Percentiles rank a stretch among this genome's conserved stretches.
phyloP scores from a whole-genome alignment of 1,284 basidiomycete genomes.

The Entoloma clypeatum region DNA sequence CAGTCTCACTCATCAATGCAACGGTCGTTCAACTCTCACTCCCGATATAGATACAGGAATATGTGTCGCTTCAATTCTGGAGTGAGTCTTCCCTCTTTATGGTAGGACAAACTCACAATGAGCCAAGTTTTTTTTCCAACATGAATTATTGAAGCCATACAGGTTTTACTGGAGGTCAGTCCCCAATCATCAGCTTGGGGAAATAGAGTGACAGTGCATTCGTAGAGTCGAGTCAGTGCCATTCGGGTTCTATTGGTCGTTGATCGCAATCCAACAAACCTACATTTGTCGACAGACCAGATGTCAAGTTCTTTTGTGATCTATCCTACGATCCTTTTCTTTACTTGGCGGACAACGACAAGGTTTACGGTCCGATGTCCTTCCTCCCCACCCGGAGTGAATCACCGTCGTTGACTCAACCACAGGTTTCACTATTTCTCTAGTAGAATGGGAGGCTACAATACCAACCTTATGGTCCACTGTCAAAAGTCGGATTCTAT shows the following conservation, averaged over 20 bases:
- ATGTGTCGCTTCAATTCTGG: conserved; percentile 88
- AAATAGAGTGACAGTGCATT: conserved; percentile 5
- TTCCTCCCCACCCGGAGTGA: not conserved
- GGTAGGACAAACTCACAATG: conserved; percentile 9
- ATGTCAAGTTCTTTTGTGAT: conserved; percentile 76
- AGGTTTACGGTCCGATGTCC: conserved; percentile 57
- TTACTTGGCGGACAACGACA: conserved; percentile 73
- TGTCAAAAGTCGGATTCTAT: conserved; percentile 47
- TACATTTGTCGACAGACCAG: conserved; percentile 47
- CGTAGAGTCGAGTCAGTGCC: conserved; percentile 36
- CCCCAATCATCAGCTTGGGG: conserved; percentile 10
- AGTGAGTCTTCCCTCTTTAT: conserved; percentile 39
- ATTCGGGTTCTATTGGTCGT: too few species aligned
- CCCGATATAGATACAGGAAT: conserved; percentile 51
- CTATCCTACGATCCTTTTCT: conserved; percentile 77
- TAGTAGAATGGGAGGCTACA: conserved; percentile 77
- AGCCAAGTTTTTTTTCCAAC: conserved; percentile 70
- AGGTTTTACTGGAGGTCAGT: conserved; percentile 85
- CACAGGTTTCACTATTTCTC: conserved; percentile 71
- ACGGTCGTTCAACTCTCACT: not conserved
- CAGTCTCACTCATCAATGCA: not conserved
- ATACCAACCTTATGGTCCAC: conserved; percentile 75
- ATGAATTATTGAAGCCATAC: conserved; percentile 66
- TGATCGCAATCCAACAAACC: conserved; percentile 1
- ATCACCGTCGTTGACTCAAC: conserved; percentile 4